Evolutionary conservation across 441 rosid genomes (phyloP).

Genomic region (Theobroma grandiflorum): DNA sequence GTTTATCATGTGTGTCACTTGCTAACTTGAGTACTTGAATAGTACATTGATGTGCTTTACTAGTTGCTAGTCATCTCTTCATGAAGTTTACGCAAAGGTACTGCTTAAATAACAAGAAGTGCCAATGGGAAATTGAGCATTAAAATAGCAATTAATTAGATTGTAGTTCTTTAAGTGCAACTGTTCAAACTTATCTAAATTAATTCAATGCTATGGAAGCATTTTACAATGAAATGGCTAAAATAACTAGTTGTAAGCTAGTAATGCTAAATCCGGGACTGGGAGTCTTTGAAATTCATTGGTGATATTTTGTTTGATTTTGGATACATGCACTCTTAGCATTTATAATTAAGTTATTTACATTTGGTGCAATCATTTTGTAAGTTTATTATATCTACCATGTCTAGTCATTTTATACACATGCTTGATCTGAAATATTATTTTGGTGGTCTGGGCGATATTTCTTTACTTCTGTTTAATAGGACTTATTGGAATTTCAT

Average conservation of each 20-base stretch:
- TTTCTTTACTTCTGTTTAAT: not conserved
- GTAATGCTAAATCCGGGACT: not conserved
- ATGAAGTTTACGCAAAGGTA: too few relatives aligned
- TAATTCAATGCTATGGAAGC: not conserved
- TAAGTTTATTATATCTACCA: not conserved
- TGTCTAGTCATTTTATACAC: not conserved
- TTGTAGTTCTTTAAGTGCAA: not conserved
- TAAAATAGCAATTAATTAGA: not conserved
- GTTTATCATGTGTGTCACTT: not conserved
- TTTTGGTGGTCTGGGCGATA: not conserved
- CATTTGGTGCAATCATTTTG: not conserved
- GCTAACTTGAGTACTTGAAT: not conserved
- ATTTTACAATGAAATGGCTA: not conserved
- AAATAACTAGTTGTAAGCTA: not conserved
- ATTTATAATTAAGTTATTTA: not conserved
- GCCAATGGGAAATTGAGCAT: not conserved
- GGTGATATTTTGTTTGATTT: not conserved
- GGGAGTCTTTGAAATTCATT: not conserved
- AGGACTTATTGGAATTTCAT: not conserved
- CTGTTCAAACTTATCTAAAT: not conserved
- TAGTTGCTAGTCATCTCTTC: not conserved
- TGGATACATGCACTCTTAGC: not conserved
- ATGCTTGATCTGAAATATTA: not conserved
- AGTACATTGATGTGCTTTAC: conserved; percentile 3
- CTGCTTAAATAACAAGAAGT: not conserved